These are phyloP conservation scores for Aureobasidium sp. DNA, from an alignment of 2,329 filamentous ascomycete genomes.

Conservation along the genomic window DNA sequence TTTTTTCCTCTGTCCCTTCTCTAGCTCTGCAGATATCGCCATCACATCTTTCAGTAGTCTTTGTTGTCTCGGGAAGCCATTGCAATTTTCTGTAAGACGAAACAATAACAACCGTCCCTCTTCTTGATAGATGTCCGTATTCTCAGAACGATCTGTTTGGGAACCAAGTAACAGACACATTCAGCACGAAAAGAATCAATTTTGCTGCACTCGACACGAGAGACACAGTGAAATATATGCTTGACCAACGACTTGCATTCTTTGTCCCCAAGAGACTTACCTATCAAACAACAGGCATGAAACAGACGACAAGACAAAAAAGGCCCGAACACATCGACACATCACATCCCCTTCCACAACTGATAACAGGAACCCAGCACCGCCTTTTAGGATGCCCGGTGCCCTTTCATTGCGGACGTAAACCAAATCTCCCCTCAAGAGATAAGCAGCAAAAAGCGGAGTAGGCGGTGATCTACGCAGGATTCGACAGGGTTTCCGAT, in stretches of 20 bases:
- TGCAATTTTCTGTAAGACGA: no score
- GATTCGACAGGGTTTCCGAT: not conserved
- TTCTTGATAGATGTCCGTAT: no score
- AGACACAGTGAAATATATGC: no score
- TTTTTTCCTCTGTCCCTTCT: not conserved
- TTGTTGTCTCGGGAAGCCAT: no score
- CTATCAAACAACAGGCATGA: not conserved
- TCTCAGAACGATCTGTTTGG: not conserved
- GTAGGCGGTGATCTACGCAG: not conserved
- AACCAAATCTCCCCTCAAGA: not conserved
- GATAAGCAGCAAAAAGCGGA: not conserved
- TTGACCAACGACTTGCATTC: no score
- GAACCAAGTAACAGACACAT: not conserved
- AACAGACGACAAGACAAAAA: not conserved
- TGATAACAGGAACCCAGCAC: not conserved
- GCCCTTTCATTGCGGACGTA: not conserved
- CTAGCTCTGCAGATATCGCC: no score
- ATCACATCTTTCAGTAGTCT: no score
- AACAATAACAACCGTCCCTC: no score
- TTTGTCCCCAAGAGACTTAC: not conserved
- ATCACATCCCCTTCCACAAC: not conserved
- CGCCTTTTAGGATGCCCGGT: not conserved
- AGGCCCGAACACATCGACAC: not conserved
- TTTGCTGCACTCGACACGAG: no score
- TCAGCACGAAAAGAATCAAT: not conserved